These are phyloP conservation scores for Pelargonium cotyledonis DNA, from an alignment of 441 rosid genomes.

Conservation along the genomic window DNA sequence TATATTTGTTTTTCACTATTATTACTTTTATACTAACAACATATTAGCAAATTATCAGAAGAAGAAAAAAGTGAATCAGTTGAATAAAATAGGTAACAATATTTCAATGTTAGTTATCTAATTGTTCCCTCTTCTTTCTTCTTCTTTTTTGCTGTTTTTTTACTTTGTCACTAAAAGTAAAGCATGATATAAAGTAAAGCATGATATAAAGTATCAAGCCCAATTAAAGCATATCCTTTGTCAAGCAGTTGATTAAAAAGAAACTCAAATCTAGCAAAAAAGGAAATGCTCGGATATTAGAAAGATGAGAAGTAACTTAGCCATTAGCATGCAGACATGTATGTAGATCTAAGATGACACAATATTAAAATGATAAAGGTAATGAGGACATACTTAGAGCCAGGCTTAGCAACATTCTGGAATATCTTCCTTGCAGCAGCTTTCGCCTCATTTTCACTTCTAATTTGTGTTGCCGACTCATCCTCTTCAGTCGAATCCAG, in stretches of 20 bases:
- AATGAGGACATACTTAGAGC: conserved; percentile 41
- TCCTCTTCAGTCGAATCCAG: conserved; percentile 36
- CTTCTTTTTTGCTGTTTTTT: neutral
- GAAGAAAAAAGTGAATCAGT: too few species aligned
- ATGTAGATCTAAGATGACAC: neutral
- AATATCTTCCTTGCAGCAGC: conserved; percentile 77
- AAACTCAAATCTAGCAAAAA: too few species aligned
- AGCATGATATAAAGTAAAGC: neutral
- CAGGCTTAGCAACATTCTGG: conserved; percentile 48
- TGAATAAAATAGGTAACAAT: too few species aligned
- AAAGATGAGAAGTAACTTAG: neutral
- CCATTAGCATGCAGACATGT: neutral
- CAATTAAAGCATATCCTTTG: neutral
- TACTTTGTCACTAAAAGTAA: neutral
- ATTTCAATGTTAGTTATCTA: too few species aligned
- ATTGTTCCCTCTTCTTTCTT: too few species aligned
- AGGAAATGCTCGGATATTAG: neutral
- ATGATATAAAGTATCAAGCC: neutral
- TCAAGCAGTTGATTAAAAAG: too few species aligned
- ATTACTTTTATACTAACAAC: too few species aligned
- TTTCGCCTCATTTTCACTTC: conserved; percentile 75
- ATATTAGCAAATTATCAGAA: too few species aligned
- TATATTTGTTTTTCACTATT: too few species aligned
- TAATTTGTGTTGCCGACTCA: conserved; percentile 47
- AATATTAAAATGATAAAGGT: neutral